Evolutionary conservation across 257 asterid genomes (phyloP).

Genomic region (Solanum sitiens): DNA sequence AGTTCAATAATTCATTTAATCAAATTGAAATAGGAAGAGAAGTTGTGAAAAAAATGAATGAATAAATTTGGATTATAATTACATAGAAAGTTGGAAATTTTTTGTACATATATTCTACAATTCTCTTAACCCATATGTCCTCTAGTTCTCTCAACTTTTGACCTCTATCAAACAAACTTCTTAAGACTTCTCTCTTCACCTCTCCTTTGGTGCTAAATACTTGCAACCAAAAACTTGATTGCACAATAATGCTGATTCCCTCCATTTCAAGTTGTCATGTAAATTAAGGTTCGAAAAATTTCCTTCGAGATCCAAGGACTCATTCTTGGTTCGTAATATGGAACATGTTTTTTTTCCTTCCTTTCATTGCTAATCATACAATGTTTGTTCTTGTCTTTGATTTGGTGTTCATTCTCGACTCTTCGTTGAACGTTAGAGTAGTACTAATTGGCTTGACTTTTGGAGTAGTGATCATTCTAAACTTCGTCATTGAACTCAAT

Average conservation of each 20-base stretch:
- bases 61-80: neutral
- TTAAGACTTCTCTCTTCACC: neutral
- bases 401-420: neutral
- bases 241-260: neutral
- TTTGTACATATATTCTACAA: neutral
- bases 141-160: neutral
- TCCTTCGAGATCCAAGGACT: slow-evolving; percentile 7
- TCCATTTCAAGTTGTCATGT: neutral
- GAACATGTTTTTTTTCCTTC: neutral
- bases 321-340: slow-evolving; percentile 19
- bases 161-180: neutral
- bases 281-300: neutral
- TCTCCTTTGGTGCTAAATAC: neutral
- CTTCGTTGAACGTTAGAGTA: neutral
- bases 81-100: neutral
- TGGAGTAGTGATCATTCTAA: neutral
- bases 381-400: slow-evolving; percentile 2
- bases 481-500: neutral
- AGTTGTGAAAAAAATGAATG: neutral
- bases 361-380: slow-evolving; percentile 6
- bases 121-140: neutral
- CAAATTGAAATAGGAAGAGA: neutral
- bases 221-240: neutral
- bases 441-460: neutral
- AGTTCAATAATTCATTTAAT: neutral